Conservation (phyloP, 768 basidiomycete genomes). For the Lactarius sp. region DNA sequence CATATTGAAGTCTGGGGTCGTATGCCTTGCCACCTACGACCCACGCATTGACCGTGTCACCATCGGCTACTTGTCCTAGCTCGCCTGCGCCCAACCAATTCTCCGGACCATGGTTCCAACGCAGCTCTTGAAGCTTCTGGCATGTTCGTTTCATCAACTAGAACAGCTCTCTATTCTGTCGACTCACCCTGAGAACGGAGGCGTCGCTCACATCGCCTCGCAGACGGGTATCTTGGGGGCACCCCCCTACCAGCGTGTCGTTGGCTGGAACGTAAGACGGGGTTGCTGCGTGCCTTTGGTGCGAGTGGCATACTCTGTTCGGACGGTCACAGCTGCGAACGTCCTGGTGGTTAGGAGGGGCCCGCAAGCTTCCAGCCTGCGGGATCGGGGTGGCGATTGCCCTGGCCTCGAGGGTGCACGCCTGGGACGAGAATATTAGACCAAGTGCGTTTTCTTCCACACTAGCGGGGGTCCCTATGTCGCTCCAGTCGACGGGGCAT, state of each 20-base stretch:
- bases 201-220: background rate
- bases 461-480: background rate
- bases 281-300: background rate
- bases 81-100: background rate
- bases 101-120: background rate
- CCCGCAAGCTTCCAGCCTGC: slow-evolving; percentile 4
- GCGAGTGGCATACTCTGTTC: background rate
- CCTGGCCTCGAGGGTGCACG: background rate
- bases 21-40: background rate
- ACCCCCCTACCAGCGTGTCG: background rate
- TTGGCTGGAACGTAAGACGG: background rate
- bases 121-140: background rate
- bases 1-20: background rate
- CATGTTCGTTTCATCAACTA: background rate
- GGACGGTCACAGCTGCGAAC: background rate
- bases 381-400: background rate
- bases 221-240: slow-evolving; percentile 4
- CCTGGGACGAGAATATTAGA: background rate
- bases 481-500: background rate
- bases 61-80: background rate
- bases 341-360: slow-evolving; percentile 14
- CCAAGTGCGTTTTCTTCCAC: slow-evolving; percentile 1
- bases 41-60: background rate
- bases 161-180: background rate
- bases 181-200: slow-evolving; percentile 3